Evolutionary conservation across 2,329 filamentous ascomycete genomes (phyloP).

Genomic region (Colletotrichum truncatum): DNA sequence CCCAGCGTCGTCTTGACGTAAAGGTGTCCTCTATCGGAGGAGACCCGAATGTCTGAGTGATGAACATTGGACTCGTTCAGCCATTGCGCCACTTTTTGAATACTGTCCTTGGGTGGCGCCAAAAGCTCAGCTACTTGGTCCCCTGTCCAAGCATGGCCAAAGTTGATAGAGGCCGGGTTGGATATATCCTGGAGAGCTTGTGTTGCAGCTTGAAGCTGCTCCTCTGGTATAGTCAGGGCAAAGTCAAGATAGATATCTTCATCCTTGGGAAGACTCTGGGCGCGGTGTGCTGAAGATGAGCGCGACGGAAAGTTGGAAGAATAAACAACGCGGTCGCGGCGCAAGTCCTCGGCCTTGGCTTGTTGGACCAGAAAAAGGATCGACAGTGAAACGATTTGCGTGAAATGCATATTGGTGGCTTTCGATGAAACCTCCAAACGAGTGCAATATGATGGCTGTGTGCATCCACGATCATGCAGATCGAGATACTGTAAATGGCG

Average conservation of each 20-base stretch:
- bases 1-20: neutral
- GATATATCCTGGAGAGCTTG: neutral
- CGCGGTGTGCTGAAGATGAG: too few species aligned
- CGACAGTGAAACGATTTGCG: too few species aligned
- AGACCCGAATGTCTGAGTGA: neutral
- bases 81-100: neutral
- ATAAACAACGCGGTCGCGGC: too few species aligned
- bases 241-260: neutral
- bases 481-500: too few species aligned
- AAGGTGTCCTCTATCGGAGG: neutral
- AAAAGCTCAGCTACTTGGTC: neutral
- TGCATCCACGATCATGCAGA: too few species aligned
- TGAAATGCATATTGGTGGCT: too few species aligned
- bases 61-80: neutral
- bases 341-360: too few species aligned
- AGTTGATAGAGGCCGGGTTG: neutral
- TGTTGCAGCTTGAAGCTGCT: neutral
- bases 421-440: too few species aligned
- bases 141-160: neutral
- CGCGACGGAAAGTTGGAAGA: too few species aligned
- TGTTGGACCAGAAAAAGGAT: too few species aligned
- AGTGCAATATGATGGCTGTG: too few species aligned
- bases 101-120: neutral
- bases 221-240: neutral
- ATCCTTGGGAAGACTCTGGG: too few species aligned